These are phyloP conservation scores for Sclerotinia minor DNA, from an alignment of 2,329 filamentous ascomycete species.

Conservation along the genomic window DNA sequence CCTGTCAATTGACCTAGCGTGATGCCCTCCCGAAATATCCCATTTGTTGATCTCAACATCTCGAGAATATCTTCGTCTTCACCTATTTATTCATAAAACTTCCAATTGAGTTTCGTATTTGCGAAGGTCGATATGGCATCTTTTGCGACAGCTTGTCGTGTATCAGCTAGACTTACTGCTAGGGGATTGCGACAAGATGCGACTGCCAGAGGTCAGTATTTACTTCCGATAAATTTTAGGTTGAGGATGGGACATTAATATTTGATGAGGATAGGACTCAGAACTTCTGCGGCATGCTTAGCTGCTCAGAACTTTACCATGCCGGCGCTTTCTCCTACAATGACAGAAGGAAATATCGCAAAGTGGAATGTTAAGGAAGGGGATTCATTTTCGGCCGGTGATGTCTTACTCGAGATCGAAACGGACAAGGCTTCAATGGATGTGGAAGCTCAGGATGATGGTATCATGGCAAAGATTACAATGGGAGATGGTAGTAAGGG, in stretches of 20 bases:
- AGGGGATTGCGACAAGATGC: conserved; percentile 56
- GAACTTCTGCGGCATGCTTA: conserved; percentile 60
- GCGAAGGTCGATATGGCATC: conserved; percentile 59
- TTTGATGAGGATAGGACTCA: conserved; percentile 55
- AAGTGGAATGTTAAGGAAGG: conserved; percentile 86
- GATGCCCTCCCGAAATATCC: conserved; percentile 28
- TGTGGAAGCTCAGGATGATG: conserved; percentile 89
- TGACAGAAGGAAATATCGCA: conserved; percentile 90
- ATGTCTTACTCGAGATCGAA: conserved; percentile 88
- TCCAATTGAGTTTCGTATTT: conserved; percentile 38
- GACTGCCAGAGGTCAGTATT: conserved; percentile 56
- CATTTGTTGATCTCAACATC: conserved; percentile 28
- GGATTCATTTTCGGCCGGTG: conserved; percentile 76
- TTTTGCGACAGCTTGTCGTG: conserved; percentile 62
- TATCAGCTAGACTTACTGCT: conserved; percentile 60
- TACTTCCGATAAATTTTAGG: conserved; percentile 24
- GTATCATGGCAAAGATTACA: conserved; percentile 80
- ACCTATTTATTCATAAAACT: conserved; percentile 29
- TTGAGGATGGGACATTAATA: conserved; percentile 16
- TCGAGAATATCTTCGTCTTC: conserved; percentile 28
- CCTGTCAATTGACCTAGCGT: conserved; percentile 21
- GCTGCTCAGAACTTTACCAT: conserved; percentile 87
- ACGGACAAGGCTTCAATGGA: conserved; percentile 96
- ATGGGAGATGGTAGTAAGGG: conserved; percentile 71
- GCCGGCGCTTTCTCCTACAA: conserved; percentile 87